A percentile compares a stretch with the other conserved stretches of the same genome.
These are phyloP conservation scores for Cryphonectria naterciae DNA, from an alignment of 2,329 filamentous ascomycete species.

Conservation along the genomic window DNA sequence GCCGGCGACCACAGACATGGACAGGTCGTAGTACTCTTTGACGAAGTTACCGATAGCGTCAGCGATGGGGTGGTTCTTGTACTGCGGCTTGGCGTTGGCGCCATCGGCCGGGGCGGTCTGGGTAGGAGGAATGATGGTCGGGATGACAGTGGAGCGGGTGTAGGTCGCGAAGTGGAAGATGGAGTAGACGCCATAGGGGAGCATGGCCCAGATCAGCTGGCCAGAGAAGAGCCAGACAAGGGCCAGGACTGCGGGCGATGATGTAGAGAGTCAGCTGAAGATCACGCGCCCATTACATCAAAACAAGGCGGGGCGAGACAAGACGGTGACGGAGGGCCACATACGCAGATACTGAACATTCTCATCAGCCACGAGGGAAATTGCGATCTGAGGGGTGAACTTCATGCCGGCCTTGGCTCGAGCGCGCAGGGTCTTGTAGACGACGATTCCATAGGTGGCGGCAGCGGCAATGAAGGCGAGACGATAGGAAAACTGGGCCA, in stretches of 20 bases:
- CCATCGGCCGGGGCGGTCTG: slow-evolving; percentile 56
- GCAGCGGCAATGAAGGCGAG: slow-evolving; percentile 87
- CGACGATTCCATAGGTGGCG: slow-evolving; percentile 94
- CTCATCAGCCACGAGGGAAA: slow-evolving; percentile 81
- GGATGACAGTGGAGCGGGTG: slow-evolving; percentile 89
- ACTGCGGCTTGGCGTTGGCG: slow-evolving; percentile 60
- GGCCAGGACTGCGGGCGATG: slow-evolving; percentile 71
- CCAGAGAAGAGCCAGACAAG: slow-evolving; percentile 92
- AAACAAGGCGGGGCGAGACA: neutral
- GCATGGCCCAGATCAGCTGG: slow-evolving; percentile 86
- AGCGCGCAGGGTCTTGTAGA: slow-evolving; percentile 95
- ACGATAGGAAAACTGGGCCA: slow-evolving; percentile 85
- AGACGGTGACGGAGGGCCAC: slow-evolving; percentile 41
- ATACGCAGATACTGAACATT: slow-evolving; percentile 96
- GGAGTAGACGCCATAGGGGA: slow-evolving; percentile 96
- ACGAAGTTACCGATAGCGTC: slow-evolving; percentile 91
- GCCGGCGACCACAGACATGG: slow-evolving; percentile 88
- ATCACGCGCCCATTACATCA: neutral
- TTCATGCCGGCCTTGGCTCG: slow-evolving; percentile 74
- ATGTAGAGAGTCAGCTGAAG: slow-evolving; percentile 28
- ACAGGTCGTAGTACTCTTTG: slow-evolving; percentile 96
- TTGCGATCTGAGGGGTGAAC: slow-evolving; percentile 57
- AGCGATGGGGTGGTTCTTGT: slow-evolving; percentile 63
- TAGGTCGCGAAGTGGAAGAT: slow-evolving; percentile 98
- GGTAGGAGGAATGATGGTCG: slow-evolving; percentile 75